Evolutionary conservation across 2,329 filamentous ascomycete species (phyloP), one percentile per base, ranked within the genome.

Genomic region (Blumeria graminis): DNA sequence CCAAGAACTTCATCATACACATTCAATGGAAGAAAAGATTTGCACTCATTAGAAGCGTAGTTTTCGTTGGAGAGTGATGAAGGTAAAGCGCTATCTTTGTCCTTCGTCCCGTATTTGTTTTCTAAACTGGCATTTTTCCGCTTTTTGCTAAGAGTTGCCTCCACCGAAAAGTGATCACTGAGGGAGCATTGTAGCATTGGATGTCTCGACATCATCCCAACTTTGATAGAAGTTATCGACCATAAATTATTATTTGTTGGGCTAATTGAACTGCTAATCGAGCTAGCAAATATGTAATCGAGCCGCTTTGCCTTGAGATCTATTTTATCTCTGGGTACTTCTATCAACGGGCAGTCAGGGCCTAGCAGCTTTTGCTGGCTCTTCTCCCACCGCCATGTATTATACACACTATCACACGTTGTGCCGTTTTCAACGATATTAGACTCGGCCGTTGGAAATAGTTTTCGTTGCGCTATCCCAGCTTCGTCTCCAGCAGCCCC

Each of bases 121-220:
- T 48, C n/a, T 13, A 32, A 11, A 13, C 18, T 48, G 9, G 6
- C 9, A 22, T 48, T 22, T 48, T 46, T 46, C 10, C 18, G n/a
- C 13, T 16, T 22, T 16, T 13, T 61, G 1, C 63, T 35, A 9
- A 96, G 73, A 0, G 86, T 88, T 6, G 86, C 81, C 66, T 90
- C 84, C 56, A 96, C 84, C 22, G 86, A 88, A 68, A 95, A 96
- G 68, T 96, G 92, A 66, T 98, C 90, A 63, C 88, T 95, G 32
- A 96, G 74, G 1, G 87, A 94, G 70, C 88, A 94, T 60, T 80
- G 76, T 1, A 95, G 73, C 1, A 77, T 78, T 0, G 88, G 86
- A 68, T 95, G 89, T 9, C 86, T 81, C 65, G 83, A 77, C 18
- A 79, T 82, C 80, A 95, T 87, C 58, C 83, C 82, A 1, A 98